These are phyloP conservation scores for Coniella lustricola DNA, from an alignment of 2,329 filamentous ascomycete genomes.

Conservation along the genomic window DNA sequence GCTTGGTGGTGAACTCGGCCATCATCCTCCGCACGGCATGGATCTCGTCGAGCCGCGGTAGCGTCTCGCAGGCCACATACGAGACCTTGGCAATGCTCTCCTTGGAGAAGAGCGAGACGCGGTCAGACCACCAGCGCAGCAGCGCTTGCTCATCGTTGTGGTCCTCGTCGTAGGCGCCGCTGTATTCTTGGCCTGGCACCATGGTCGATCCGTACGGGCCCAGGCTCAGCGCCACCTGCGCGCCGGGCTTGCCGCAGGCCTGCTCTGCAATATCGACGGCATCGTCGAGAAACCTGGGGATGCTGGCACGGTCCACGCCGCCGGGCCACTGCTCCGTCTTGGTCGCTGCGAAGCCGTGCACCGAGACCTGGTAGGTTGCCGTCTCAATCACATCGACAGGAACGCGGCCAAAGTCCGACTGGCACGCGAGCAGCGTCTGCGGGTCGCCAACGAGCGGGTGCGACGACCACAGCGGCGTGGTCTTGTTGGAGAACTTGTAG, in stretches of 20 bases:
- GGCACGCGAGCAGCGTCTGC: constrained; percentile 45
- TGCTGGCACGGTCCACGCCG: constrained; percentile 34
- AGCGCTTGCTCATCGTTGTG: constrained; percentile 39
- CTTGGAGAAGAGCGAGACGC: constrained; percentile 43
- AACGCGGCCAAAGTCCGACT: constrained; percentile 46
- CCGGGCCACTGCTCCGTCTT: constrained; percentile 32
- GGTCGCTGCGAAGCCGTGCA: constrained; percentile 48
- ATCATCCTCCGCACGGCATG: constrained; percentile 45
- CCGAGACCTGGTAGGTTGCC: constrained; percentile 60
- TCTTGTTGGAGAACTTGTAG: constrained; percentile 41
- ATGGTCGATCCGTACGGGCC: constrained; percentile 63
- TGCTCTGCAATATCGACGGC: constrained; percentile 37
- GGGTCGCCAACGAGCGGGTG: constrained; percentile 53
- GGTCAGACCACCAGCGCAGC: constrained; percentile 48
- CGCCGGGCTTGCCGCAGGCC: constrained; percentile 22
- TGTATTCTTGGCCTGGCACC: constrained; percentile 60
- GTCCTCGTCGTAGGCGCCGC: constrained; percentile 48
- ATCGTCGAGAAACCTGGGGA: constrained; percentile 35
- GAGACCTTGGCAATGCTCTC: constrained; percentile 35
- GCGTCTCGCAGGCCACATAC: constrained; percentile 58
- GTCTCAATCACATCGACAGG: constrained; percentile 59
- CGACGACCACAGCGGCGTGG: constrained; percentile 60
- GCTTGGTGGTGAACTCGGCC: constrained; percentile 19
- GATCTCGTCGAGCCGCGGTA: constrained; percentile 58
- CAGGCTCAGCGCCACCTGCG: constrained; percentile 49